Base-by-base conservation (phyloP, 805 yeast species). In the Phaffomyces antillensis region DNA sequence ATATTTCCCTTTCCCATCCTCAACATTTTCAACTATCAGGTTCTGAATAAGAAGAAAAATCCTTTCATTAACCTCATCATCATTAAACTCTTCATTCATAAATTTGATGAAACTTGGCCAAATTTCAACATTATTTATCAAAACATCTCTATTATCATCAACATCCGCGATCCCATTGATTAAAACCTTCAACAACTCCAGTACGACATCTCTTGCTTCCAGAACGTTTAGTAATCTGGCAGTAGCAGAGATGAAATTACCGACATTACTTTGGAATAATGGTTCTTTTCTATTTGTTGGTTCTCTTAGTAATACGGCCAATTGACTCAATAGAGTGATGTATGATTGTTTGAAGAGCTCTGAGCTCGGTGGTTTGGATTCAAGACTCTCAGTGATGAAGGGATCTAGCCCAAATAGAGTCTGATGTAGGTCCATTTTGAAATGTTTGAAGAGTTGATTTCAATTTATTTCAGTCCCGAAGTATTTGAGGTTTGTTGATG, bases 111-210 rank as follows among this genome's bases (percentile, higher is more conserved):
- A 13, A 10, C 36, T 30, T 11, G 24, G 30, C 23, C 54, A 42
- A 16, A 55, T 42, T 0, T 38, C 32, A 3, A 40, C 18, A 33
- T 48, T 37, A 9, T 44, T 20, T 5, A 42, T 42, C 5, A 55
- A 45, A 3, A 32, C 24, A 7, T 37, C 34, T 45, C 62, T 46
- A 42, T 59, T 59, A 6, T 10, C 26, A 13, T 51, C 54, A 33
- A 47, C 51, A 49, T 59, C 62, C 20, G 61, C 63, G 23, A 59
- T 52, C 2, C 53, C 52, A 39, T 59, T 59, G 12, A 55, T 55
- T 32, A 58, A 30, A 3, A 57, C 62, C 23, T 60, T 47, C 16
- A 57, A 17, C 24, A 51, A 11, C 24, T 57, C 60, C 46, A 53
- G 12, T 2, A 42, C 20, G 7, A 56, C 7, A 1, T 45, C 48